Evolutionary conservation across 192 early-diverging fungal genomes (phyloP).

Genomic region (Ambispora gerdemannii): DNA sequence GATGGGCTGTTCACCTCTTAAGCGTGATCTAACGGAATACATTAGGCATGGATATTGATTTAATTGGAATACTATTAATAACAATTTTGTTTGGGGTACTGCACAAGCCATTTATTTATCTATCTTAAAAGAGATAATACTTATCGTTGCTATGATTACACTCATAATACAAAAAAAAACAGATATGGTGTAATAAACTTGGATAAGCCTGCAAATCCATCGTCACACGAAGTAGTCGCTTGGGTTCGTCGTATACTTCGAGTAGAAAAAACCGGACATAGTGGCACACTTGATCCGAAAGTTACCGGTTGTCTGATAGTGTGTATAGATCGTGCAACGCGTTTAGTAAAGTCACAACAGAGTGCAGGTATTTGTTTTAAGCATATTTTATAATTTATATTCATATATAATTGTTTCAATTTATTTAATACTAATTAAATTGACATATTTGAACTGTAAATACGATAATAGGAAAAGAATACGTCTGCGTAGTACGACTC

Average conservation of each 20-base stretch:
- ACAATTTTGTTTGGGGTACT: not conserved
- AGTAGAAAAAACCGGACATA: conserved; percentile 98
- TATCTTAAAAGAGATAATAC: not conserved
- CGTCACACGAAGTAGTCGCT: conserved; percentile 99
- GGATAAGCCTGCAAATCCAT: conserved; percentile 99
- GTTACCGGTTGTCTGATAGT: conserved; percentile 99
- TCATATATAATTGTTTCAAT: not conserved
- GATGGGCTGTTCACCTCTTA: conserved; percentile 89
- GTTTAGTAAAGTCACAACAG: conserved; percentile 98
- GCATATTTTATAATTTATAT: not conserved
- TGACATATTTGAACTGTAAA: not conserved
- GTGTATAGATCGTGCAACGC: conserved; percentile 97
- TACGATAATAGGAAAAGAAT: conserved; percentile 85
- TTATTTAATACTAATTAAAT: not conserved
- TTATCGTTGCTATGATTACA: not conserved
- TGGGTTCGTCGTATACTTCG: conserved; percentile 98
- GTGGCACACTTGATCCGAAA: conserved; percentile 98
- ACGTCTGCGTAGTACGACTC: conserved; percentile 91
- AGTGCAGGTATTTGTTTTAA: conserved; percentile 67
- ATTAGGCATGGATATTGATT: conserved; percentile 69
- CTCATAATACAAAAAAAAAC: not conserved
- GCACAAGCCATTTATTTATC: not conserved
- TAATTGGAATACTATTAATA: no score
- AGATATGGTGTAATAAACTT: conserved; percentile 98
- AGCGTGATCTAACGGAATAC: conserved; percentile 87